Conservation (phyloP, 345 rosid genomes). For the Cardamine resedifolia region DNA sequence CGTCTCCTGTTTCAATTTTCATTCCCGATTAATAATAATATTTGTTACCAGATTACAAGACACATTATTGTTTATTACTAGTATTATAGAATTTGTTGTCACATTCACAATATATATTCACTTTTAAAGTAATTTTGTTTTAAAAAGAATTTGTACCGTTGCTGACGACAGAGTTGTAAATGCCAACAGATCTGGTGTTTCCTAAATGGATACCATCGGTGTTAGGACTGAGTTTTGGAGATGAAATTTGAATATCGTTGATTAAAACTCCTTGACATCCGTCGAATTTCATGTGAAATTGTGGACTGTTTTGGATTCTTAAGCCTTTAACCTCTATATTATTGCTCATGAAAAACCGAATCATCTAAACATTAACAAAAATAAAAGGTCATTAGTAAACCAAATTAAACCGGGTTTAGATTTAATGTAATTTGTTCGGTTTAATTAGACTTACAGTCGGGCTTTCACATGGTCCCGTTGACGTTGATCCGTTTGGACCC, state of each 20-base stretch:
- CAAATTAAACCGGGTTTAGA: neutral
- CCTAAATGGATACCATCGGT: conserved; percentile 90
- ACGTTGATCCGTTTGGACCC: conserved; percentile 69
- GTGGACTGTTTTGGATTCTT: conserved; percentile 88
- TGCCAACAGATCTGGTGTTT: conserved; percentile 73
- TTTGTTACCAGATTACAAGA: neutral
- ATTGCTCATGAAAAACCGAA: conserved; percentile 94
- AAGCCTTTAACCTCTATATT: conserved; percentile 68
- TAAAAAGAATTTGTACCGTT: conserved; percentile 52
- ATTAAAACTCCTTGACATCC: conserved; percentile 88
- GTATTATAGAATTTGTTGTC: conserved; percentile 22
- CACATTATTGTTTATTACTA: neutral
- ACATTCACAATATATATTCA: conserved; percentile 1
- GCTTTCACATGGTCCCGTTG: conserved; percentile 73
- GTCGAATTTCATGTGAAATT: conserved; percentile 91
- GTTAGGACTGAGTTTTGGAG: conserved; percentile 95
- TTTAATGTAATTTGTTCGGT: neutral
- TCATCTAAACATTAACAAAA: conserved; percentile 46
- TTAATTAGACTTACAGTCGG: conserved; percentile 63
- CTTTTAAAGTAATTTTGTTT: too few species aligned
- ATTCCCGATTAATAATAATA: neutral
- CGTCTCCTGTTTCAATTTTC: conserved; percentile 57
- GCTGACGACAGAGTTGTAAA: conserved; percentile 71
- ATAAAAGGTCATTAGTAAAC: neutral
- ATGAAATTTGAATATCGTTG: conserved; percentile 57